Evolutionary conservation across 768 basidiomycete genomes (phyloP).

Genomic region (Pleurotus salmoneostramineus): DNA sequence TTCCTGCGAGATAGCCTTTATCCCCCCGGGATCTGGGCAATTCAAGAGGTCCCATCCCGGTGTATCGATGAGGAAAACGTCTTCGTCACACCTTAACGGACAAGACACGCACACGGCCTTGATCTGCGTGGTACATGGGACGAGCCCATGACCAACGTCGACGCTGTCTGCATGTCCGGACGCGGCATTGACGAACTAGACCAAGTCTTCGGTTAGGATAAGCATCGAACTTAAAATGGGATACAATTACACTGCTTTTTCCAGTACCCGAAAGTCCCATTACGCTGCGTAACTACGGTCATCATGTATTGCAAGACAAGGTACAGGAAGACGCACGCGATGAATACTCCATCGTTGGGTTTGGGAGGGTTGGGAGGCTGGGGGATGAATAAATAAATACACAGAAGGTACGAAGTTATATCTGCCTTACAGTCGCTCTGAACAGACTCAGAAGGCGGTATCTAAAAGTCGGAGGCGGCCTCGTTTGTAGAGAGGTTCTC

Average conservation of each 20-base stretch:
- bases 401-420: background rate
- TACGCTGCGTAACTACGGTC: background rate
- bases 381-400: background rate
- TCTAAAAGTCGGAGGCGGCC: background rate
- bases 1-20: background rate
- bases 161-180: background rate
- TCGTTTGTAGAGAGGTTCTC: too few species aligned
- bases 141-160: background rate
- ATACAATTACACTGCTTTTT: slow-evolving; percentile 5
- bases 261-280: slow-evolving; percentile 1
- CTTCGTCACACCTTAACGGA: background rate
- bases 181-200: slow-evolving; percentile 1
- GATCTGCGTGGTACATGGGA: background rate
- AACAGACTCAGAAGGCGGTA: background rate
- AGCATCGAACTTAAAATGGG: background rate
- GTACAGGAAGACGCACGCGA: background rate
- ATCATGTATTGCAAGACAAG: background rate
- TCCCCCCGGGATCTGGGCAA: background rate
- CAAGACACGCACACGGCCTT: background rate
- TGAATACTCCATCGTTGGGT: background rate
- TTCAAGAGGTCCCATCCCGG: slow-evolving; percentile 8
- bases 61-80: slow-evolving; percentile 8
- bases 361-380: background rate
- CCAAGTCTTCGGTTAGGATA: background rate
- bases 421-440: background rate